Evolutionary conservation across 139 green algal genomes (phyloP).

Genomic region (Haematococcus lacustris): DNA sequence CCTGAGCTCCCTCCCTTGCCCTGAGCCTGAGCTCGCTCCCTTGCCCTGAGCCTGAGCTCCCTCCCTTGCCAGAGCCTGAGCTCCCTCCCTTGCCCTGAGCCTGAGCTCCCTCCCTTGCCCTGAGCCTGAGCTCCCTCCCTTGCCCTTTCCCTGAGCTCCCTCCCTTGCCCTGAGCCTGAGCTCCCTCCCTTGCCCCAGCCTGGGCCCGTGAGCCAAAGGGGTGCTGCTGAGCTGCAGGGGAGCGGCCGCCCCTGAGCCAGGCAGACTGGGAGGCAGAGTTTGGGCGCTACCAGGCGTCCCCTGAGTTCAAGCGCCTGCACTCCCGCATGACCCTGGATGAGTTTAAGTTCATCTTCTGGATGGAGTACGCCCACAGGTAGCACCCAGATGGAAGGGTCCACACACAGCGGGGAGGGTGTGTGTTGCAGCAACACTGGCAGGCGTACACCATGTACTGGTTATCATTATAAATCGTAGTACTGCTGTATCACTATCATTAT

Average conservation of each 20-base stretch:
- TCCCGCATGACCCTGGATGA: slow-evolving; percentile 86
- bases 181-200: background rate
- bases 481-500: too few relatives aligned
- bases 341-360: slow-evolving; percentile 99
- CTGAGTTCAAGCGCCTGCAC: slow-evolving; percentile 83
- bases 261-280: slow-evolving; percentile 90
- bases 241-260: slow-evolving; percentile 45
- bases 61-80: too few relatives aligned
- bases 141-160: background rate
- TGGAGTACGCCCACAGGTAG: slow-evolving; percentile 90
- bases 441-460: too few relatives aligned
- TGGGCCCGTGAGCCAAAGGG: too few relatives aligned
- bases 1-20: too few relatives aligned
- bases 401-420: too few relatives aligned
- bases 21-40: too few relatives aligned
- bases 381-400: too few relatives aligned
- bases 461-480: too few relatives aligned
- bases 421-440: too few relatives aligned
- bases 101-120: background rate
- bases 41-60: too few relatives aligned
- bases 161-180: background rate
- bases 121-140: background rate
- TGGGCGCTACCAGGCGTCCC: slow-evolving; percentile 80
- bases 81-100: background rate
- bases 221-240: slow-evolving; percentile 28